Evolutionary conservation across 371 early-diverging fungal genomes (phyloP), one percentile per base, ranked within the genome.

Genomic region (Conidiobolus incongruus): DNA sequence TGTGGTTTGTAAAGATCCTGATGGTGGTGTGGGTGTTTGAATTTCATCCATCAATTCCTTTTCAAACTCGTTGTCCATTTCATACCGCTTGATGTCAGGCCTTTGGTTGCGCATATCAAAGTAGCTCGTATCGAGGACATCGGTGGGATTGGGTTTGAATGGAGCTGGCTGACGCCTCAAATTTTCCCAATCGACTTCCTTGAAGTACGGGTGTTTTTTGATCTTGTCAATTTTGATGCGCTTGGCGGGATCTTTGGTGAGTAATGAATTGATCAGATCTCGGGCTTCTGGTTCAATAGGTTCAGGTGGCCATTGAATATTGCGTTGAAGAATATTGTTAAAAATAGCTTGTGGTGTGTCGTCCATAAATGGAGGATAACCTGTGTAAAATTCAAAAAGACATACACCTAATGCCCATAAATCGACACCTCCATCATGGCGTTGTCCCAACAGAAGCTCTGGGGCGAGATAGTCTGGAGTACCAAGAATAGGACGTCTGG

Each of bases 391-490:
- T 46, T 90, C 90, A 53, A 82, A 90, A 31, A 83, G 65, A 28
- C 85, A 86, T 0, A 85, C 83, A 17, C 87, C 90, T 3, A 85
- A 52, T 2, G 87, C 85, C 90, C 90, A 90, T 85, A 86, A 86
- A 55, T 89, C 90, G 2, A 89, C 85, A 64, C 75, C 75, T 0
- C 69, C 65, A 49, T 81, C 86, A 51, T 89, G 83, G 4, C 81
- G 76, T 16, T 79, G 63, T 20, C 88, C 88, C 15, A 82, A 50
- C 22, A 96, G 81, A 47, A 79, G 78, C 56, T 96, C 97, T 0
- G 94, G 94, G 2, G 94, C 91, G 41, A 93, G 62, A 53, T 93
- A 96, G 55, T 96, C 98, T 0, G 96, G 93, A 1, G 96, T 93
- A 6, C 98, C 97, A 17, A 83, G 29, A 12, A 37, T 36, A 11